phyloP scores from a whole-genome alignment of 2,329 filamentous ascomycete species.

The Arthrobotrys sinensis region DNA sequence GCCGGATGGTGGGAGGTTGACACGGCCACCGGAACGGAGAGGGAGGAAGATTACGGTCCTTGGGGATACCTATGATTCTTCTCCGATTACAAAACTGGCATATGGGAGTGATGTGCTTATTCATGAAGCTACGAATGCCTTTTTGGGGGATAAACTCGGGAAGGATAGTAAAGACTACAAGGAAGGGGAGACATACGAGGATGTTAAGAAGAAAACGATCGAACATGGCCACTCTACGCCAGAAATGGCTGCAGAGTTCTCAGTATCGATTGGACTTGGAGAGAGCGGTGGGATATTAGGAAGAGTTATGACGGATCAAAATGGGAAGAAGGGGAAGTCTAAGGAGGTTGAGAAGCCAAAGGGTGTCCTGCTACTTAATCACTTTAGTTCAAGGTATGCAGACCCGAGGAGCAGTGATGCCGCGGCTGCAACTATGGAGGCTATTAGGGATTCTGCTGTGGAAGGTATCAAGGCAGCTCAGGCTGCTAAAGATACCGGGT shows the following conservation, averaged over 20 bases:
- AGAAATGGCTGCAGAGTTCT: conserved; percentile 64
- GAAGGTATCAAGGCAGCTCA: neutral
- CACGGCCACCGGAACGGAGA: conserved; percentile 39
- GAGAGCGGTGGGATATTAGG: conserved; percentile 33
- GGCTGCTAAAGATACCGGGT: neutral
- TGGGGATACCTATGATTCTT: conserved; percentile 63
- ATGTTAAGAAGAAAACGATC: conserved; percentile 60
- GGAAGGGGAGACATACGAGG: conserved; percentile 59
- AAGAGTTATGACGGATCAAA: conserved; percentile 7
- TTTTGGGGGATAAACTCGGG: conserved; percentile 31
- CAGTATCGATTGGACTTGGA: conserved; percentile 57
- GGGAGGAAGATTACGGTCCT: conserved; percentile 63
- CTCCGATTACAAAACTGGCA: conserved; percentile 58
- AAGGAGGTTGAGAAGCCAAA: conserved; percentile 34
- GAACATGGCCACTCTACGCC: conserved; percentile 63
- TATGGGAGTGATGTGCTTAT: conserved; percentile 62
- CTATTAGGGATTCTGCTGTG: conserved; percentile 23
- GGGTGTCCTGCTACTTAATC: conserved; percentile 63
- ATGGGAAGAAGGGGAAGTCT: conserved; percentile 39
- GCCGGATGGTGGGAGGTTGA: conserved; percentile 61
- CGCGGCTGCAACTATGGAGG: conserved; percentile 40
- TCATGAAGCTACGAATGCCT: conserved; percentile 64
- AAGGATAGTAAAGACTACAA: conserved; percentile 60
- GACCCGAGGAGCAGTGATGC: conserved; percentile 55
- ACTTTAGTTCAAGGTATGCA: conserved; percentile 64